These are phyloP conservation scores for Endoconidiophora laricicola DNA, from an alignment of 2,329 filamentous ascomycete genomes.

Conservation along the genomic window DNA sequence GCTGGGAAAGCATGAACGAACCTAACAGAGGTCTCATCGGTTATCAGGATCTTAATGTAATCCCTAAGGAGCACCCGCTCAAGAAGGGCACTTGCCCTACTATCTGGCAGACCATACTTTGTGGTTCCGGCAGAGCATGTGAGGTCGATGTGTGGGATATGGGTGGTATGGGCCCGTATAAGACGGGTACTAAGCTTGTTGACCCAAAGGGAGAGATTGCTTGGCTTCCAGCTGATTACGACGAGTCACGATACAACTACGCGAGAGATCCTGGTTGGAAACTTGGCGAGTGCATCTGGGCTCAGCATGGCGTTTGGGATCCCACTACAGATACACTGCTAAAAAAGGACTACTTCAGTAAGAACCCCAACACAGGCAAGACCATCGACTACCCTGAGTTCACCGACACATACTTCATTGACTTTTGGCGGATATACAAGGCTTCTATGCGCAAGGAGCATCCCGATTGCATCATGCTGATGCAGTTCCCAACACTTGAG, in stretches of 20 bases:
- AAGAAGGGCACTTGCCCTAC: conserved; percentile 90
- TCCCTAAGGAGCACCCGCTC: conserved; percentile 75
- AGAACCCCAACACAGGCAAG: conserved; percentile 57
- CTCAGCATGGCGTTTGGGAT: conserved; percentile 93
- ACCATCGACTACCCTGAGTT: conserved; percentile 68
- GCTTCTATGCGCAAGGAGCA: conserved; percentile 61
- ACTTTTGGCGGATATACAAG: conserved; percentile 62
- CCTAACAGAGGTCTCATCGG: conserved; percentile 80
- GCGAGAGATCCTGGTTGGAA: conserved; percentile 78
- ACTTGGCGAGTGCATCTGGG: conserved; percentile 90
- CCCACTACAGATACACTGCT: conserved; percentile 58
- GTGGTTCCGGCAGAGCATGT: conserved; percentile 76
- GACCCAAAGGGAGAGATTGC: conserved; percentile 74
- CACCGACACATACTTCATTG: conserved; percentile 82
- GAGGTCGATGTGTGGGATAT: conserved; percentile 90
- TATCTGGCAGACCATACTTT: conserved; percentile 83
- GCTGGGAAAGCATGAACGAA: conserved; percentile 95
- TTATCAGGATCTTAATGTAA: conserved; percentile 60
- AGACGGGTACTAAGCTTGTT: conserved; percentile 65
- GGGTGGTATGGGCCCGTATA: conserved; percentile 80
- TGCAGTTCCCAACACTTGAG: conserved; percentile 83
- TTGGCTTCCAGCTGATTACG: conserved; percentile 72
- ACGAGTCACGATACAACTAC: conserved; percentile 68
- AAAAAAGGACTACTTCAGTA: conserved; percentile 75
- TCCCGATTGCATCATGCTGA: conserved; percentile 68